Evolutionary conservation across 208 protist species (phyloP).

Genomic region (Acanthamoeba healyi): DNA sequence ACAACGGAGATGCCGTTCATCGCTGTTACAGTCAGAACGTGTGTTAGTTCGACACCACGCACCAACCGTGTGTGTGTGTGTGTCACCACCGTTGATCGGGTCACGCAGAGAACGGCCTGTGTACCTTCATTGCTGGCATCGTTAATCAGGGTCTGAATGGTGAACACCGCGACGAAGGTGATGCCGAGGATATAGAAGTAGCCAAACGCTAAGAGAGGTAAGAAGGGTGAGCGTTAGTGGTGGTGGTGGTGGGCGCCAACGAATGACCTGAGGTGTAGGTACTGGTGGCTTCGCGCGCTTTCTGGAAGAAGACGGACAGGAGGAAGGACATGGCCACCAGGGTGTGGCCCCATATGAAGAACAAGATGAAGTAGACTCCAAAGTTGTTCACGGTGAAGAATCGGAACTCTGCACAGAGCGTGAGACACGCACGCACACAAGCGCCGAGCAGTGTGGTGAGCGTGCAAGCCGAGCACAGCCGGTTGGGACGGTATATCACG

Average conservation of each 20-base stretch:
- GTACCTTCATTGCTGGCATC: neutral
- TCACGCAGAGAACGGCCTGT: neutral
- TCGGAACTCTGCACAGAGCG: conserved; percentile 45
- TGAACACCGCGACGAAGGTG: conserved; percentile 42
- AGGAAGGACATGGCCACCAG: conserved; percentile 70
- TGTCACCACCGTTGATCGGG: neutral
- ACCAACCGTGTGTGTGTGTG: no score
- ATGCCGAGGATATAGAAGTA: conserved; percentile 29
- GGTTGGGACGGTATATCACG: neutral
- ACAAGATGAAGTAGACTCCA: conserved; percentile 51
- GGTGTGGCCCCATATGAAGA: conserved; percentile 75
- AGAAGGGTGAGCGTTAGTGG: no score
- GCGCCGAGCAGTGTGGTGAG: neutral
- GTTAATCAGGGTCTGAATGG: conserved; percentile 11
- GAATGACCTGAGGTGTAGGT: no score
- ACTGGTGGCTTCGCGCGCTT: conserved; percentile 33
- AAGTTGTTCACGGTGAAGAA: conserved; percentile 67
- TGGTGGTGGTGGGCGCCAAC: no score
- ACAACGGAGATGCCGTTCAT: neutral
- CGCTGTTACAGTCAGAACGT: neutral
- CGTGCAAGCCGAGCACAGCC: neutral
- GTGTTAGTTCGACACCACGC: neutral
- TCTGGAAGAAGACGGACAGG: conserved; percentile 59
- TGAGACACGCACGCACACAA: neutral
- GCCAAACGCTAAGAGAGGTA: conserved; percentile 2